Evolutionary conservation across 495 filamentous ascomycete species (phyloP), one percentile per base, ranked within the genome.

Genomic region (Bryoglossum gracile): DNA sequence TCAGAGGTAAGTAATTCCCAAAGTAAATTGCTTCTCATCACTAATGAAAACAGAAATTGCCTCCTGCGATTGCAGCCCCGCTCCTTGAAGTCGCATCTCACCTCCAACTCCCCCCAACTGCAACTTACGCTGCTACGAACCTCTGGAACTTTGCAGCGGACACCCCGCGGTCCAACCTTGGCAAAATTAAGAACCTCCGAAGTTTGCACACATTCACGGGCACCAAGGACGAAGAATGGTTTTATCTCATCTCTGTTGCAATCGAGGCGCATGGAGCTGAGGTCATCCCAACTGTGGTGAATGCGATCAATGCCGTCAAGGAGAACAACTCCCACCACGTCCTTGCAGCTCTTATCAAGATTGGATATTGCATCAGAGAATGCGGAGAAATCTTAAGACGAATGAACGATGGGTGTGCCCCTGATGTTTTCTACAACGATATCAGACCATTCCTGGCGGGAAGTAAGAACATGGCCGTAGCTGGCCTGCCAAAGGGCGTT

Each of bases 391-490:
- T 61, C 5, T 32, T 62, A 23, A 21, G 52, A 18, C 32, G 58
- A 23, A 64, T 64, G 59, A 24, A 64, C 43, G 58, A 64, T 34
- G 24, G 46, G 8, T 61, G 58, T 35, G 8, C 39, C 5, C 61
- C 61, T 2, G 25, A 54, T 1, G 45, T 59, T 1, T 64, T 64
- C 41, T 64, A 61, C 39, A 32, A 58, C 38, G 18, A 46, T 1
- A 59, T 64, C 6, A 26, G 61, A n/a, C 61, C 59, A 1, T 61
- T 57, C 39, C 41, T 64, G 5, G 55, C 61, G 2, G 61, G 61
- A 19, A 61, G 58, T 30, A 61, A 53, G 41, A 59, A 57, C 25
- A 58, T 58, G 56, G 50, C 21, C n/a, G 32, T 40, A 1, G 60
- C 58, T 9, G 58, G 60, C 6, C 40, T 64, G 8, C 56, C 58